Evolutionary conservation across 441 rosid species (phyloP), one percentile per base, ranked within the genome.

Genomic region (Brassica hybrid): DNA sequence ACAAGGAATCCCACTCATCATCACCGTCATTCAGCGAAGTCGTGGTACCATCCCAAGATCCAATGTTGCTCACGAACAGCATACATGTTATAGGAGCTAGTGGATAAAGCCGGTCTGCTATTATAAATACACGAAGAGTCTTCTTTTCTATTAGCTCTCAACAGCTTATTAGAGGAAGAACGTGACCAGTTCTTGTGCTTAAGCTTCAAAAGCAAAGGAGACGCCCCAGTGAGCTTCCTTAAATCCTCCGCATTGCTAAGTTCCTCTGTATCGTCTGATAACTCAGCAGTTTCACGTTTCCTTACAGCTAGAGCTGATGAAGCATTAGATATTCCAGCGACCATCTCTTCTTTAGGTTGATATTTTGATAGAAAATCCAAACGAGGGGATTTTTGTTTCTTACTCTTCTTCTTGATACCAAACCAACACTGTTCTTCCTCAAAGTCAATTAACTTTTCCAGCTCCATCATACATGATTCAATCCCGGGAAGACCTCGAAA

Each of bases 41-140:
- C 12, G 99, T 86, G 17, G 93, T 87, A 50, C 90, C 97, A 83
- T 92, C 97, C 97, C 98, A 95, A 78, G 98, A 95, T 64, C 93
- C 94, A 76, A 88, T 76, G 2, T 89, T 86, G 78, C 97, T 92
- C 0, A 27, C 75, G 85, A 78, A 81, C 85, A 71, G 76, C 78
- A 59, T 88, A 87, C 86, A 87, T 84, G 30, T 87, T 90, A 66
- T 83, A 93, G 25, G 99, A 93, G 78, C 97, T 84, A 58, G 94
- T 81, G 0, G 99, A 96, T 68, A 96, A 83, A 66, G 97, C 95
- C 1, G 99, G 99, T 7, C 98, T 93, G 73, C 94, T 88, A 17
- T 75, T 79, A 67, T 87, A 87, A 69, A 87, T 83, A 77, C 86
- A 93, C 45, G 97, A 91, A 50, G 97, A 90, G 79, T 88, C 97